Evolutionary conservation across 1,139 yeast species (phyloP), one percentile per base, ranked within the genome.

Genomic region (Yamadazyma triangularis): DNA sequence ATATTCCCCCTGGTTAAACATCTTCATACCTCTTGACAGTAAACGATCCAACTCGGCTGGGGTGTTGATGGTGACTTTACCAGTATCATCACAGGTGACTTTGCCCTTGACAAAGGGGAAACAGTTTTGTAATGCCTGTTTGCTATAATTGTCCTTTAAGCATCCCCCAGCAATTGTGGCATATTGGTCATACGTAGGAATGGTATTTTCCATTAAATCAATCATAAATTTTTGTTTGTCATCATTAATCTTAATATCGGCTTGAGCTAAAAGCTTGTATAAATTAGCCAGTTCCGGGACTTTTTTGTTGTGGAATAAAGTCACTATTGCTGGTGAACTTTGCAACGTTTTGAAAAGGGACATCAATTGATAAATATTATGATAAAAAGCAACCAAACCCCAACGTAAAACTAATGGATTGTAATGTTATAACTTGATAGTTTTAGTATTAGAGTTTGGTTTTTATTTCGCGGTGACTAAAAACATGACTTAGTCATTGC

Each of bases 181-280:
- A 45, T 63, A 68, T 42, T 67, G 73, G 43, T 64, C 70, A 39
- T 51, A 67, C 4, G 73, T 67, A 21, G 74, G 74, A 57, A 68
- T 59, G 29, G 57, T 54, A 40, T 64, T 53, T 16, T 59, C 57
- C 61, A 57, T 53, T 41, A 64, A 48, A 42, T 68, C 72, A 30
- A 68, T 42, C 32, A 55, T 56, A 38, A 68, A 64, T 33, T 54
- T 48, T 23, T 43, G 42, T 29, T 51, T 50, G 23, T 52, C 45
- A 16, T 47, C 46, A 34, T 59, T 58, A 30, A 60, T 43, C 18
- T 52, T 49, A 27, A 33, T 36, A 32, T 56, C 54, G 1, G 72
- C 65, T 41, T 53, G 53, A 28, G 56, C 53, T 37, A 68, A 54
- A 5, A 50, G 37, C 23, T 57, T 50, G 42, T 59, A 60, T 19